A percentile compares a stretch with the other conserved stretches of the same genome.
These are phyloP conservation scores for Reutealis trisperma DNA, from an alignment of 345 rosid species.

Conservation along the genomic window DNA sequence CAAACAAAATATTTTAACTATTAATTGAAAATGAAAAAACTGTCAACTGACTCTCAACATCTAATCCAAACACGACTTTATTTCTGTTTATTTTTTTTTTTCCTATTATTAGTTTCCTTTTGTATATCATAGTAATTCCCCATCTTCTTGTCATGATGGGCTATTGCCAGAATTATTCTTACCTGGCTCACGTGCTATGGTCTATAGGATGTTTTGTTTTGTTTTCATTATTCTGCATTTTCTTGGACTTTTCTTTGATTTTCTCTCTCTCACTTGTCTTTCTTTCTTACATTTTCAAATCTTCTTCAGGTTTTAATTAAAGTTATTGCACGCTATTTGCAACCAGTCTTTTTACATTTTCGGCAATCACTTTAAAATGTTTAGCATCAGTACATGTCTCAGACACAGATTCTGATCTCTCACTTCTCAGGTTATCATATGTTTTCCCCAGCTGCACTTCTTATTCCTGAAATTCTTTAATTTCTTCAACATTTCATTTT, in stretches of 20 bases:
- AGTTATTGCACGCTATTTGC: neutral
- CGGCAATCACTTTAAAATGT: neutral
- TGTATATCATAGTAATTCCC: neutral
- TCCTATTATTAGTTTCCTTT: neutral
- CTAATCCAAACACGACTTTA: no score
- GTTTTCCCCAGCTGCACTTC: neutral
- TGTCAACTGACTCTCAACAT: no score
- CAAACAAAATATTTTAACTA: no score
- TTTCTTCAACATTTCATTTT: no score
- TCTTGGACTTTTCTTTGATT: slow-evolving; percentile 9
- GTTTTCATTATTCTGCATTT: slow-evolving; percentile 2
- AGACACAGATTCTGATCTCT: neutral
- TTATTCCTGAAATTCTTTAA: no score
- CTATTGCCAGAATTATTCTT: slow-evolving; percentile 20
- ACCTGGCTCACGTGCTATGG: slow-evolving; percentile 30
- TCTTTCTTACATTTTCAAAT: neutral
- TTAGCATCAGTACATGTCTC: neutral
- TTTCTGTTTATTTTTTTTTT: neutral
- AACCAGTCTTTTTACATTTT: neutral
- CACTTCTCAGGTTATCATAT: neutral
- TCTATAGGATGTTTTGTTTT: neutral
- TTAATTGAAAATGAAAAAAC: no score
- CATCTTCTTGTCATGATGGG: slow-evolving; percentile 21
- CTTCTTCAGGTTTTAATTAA: neutral
- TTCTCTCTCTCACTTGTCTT: neutral